These are phyloP conservation scores for Cucurbita moschata DNA, from an alignment of 306 rosid species.

Conservation along the genomic window DNA sequence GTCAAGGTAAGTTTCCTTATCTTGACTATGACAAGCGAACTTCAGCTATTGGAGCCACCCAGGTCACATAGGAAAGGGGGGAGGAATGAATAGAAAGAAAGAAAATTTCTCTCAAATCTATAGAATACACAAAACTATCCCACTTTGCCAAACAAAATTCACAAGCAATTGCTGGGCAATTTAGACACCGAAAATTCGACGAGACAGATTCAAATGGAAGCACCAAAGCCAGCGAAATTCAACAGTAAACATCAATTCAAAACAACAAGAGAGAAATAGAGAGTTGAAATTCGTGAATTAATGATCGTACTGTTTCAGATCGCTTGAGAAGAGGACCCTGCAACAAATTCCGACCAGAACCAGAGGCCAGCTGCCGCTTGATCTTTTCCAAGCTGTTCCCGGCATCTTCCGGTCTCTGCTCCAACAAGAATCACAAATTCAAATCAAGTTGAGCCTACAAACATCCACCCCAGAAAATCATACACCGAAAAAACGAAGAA, in stretches of 20 bases:
- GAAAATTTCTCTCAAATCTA: not conserved
- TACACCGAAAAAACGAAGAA: not conserved
- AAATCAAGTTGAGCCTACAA: not conserved
- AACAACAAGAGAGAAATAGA: not conserved
- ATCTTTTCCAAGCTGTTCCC: constrained; percentile 92
- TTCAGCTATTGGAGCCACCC: not conserved
- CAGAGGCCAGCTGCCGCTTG: constrained; percentile 90
- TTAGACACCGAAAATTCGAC: not conserved
- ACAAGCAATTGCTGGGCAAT: not conserved
- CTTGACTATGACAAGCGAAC: not conserved
- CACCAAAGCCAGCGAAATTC: not conserved
- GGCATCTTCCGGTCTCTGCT: constrained; percentile 54
- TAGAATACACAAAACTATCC: not conserved
- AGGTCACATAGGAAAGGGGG: not conserved
- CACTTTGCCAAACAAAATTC: not conserved
- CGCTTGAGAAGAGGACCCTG: constrained; percentile 99
- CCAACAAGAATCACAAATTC: constrained; percentile 8
- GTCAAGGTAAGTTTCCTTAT: not conserved
- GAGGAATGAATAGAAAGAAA: not conserved
- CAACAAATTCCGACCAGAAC: constrained; percentile 73
- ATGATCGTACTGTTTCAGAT: constrained; percentile 73
- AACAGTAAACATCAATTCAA: not conserved
- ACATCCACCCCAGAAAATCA: not conserved
- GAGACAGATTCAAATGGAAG: not conserved
- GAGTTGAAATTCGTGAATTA: not conserved